phyloP scores from a whole-genome alignment of 441 rosid species.

The Euphorbia schlechtendalii region DNA sequence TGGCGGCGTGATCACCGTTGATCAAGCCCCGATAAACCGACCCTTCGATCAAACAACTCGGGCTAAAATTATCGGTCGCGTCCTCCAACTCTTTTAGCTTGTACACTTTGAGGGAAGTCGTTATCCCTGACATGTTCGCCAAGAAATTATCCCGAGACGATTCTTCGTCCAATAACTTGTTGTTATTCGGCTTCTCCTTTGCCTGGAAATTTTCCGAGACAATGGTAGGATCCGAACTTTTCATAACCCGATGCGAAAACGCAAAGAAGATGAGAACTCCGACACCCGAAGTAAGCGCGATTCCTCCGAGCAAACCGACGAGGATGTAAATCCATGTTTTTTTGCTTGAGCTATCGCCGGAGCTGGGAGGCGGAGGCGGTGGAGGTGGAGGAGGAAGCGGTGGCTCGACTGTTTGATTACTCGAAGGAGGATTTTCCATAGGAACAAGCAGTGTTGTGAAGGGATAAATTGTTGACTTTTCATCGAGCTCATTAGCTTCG shows the following conservation, averaged over 20 bases:
- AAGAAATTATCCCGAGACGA: no score
- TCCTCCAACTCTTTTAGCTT: constrained; percentile 25
- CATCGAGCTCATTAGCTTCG: constrained; percentile 47
- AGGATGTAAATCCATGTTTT: constrained; percentile 49
- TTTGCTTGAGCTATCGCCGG: constrained; percentile 20
- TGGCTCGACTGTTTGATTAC: constrained; percentile 24
- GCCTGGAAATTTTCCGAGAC: no score
- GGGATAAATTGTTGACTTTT: constrained; percentile 29
- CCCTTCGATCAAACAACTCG: constrained; percentile 23
- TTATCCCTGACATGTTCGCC: no score
- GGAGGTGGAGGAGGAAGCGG: constrained; percentile 30
- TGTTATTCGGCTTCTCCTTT: no score
- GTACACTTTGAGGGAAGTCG: constrained; percentile 16
- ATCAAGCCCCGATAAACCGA: constrained; percentile 28
- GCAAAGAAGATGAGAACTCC: constrained; percentile 30
- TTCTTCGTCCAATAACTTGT: no score
- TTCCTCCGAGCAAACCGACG: constrained; percentile 50
- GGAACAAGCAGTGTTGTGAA: constrained; percentile 64
- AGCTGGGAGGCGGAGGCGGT: constrained; percentile 17
- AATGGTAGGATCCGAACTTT: constrained; percentile 28
- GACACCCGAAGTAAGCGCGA: constrained; percentile 23
- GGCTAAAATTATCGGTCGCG: constrained; percentile 35
- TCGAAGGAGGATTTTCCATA: constrained; percentile 36
- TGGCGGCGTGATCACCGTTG: constrained; percentile 26
- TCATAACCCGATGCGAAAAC: constrained; percentile 19